Percentiles rank a stretch among this genome's conserved stretches.
Conservation (phyloP, 495 filamentous ascomycete species). For the Xylaria castorea region DNA sequence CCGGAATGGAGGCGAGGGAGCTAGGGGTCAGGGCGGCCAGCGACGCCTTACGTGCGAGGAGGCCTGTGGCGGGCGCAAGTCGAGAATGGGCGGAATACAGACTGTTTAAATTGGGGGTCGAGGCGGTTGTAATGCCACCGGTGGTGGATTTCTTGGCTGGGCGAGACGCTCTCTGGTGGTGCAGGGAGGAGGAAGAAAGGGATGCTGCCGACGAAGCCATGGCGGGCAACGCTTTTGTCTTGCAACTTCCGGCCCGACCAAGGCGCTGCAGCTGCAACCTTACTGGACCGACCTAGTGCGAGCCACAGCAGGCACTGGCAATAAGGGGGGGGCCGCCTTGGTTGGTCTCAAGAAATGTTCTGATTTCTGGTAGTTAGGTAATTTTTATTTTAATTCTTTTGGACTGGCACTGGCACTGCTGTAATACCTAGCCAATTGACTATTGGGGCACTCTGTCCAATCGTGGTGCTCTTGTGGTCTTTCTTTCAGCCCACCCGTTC, state of each 20-base stretch:
- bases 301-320: not conserved
- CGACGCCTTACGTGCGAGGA: slow-evolving; percentile 69
- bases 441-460: slow-evolving; percentile 14
- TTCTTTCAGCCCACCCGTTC: slow-evolving; percentile 3
- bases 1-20: slow-evolving; percentile 64
- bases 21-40: slow-evolving; percentile 67
- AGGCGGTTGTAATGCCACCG: slow-evolving; percentile 60
- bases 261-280: not conserved
- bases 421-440: not conserved
- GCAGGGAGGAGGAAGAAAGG: slow-evolving; percentile 24
- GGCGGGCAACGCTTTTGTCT: slow-evolving; percentile 22
- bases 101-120: slow-evolving; percentile 63
- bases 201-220: slow-evolving; percentile 42
- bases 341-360: not conserved
- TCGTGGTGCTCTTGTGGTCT: not conserved
- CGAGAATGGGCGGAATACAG: slow-evolving; percentile 53
- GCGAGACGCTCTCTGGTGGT: slow-evolving; percentile 34
- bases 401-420: slow-evolving; percentile 8
- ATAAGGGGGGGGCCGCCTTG: slow-evolving; percentile 4
- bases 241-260: slow-evolving; percentile 12
- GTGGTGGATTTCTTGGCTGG: slow-evolving; percentile 39
- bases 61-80: slow-evolving; percentile 50
- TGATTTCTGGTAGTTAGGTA: not conserved
- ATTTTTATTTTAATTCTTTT: not conserved
- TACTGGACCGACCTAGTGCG: slow-evolving; percentile 6